phyloP scores from a whole-genome alignment of 1,284 basidiomycete species.

The Meripilus lineatus region DNA sequence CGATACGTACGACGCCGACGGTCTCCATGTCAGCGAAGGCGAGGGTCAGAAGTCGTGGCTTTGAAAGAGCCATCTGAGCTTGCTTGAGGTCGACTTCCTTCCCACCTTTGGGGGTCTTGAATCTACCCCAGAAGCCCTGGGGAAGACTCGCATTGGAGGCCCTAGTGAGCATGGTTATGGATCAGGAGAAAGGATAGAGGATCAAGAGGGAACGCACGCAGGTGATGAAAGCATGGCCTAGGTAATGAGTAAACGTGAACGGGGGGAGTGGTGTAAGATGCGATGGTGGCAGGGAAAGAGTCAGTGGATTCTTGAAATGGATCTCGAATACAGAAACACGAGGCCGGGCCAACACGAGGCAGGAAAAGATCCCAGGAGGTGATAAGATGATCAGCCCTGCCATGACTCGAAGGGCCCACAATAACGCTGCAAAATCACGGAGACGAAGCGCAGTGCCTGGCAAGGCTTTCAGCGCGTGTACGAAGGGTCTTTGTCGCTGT shows the following conservation, averaged over 20 bases:
- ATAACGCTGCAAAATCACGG: too few relatives aligned
- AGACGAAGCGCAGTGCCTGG: too few relatives aligned
- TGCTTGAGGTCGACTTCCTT: conserved; percentile 52
- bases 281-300: conserved; percentile 14
- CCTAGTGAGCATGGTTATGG: conserved; percentile 39
- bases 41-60: conserved; percentile 72
- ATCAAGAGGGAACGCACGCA: conserved; percentile 49
- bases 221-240: conserved; percentile 68
- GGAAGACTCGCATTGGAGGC: conserved; percentile 59
- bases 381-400: conserved; percentile 3
- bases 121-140: conserved; percentile 59
- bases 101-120: conserved; percentile 45
- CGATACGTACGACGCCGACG: conserved; percentile 62
- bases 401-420: conserved; percentile 11
- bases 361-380: conserved; percentile 15
- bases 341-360: conserved; percentile 21
- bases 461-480: too few relatives aligned
- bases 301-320: conserved; percentile 19
- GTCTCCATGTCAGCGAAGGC: conserved; percentile 83
- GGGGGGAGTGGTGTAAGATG: conserved; percentile 10
- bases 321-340: conserved; percentile 10
- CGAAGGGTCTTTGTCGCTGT: too few relatives aligned
- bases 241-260: conserved; percentile 12
- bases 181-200: conserved; percentile 18
- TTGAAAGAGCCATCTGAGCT: conserved; percentile 54